Evolutionary conservation across 306 rosid genomes (phyloP).

Genomic region (Herpetospermum pedunculosum): DNA sequence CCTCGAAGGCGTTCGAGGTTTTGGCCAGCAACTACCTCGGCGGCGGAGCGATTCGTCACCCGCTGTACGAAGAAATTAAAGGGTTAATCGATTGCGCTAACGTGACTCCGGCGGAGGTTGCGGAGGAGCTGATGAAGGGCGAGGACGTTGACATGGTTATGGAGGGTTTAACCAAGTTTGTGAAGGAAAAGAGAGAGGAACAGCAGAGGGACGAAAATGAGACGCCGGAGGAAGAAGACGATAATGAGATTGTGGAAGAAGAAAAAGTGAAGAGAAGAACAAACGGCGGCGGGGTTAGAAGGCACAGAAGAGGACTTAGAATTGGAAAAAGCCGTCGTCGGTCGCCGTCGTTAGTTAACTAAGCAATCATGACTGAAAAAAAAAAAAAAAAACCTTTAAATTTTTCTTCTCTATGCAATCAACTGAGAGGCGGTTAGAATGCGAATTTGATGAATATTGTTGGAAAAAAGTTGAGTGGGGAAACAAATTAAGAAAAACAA

Average conservation of each 20-base stretch:
- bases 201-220: neutral
- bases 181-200: constrained; percentile 13
- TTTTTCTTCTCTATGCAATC: no score
- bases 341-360: neutral
- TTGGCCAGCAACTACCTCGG: constrained; percentile 42
- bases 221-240: neutral
- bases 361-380: neutral
- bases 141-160: constrained; percentile 27
- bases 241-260: neutral
- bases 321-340: neutral
- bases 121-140: constrained; percentile 37
- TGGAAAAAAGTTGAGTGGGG: no score
- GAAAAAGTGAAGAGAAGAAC: neutral
- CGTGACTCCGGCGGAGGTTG: constrained; percentile 44
- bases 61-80: constrained; percentile 17
- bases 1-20: constrained; percentile 22
- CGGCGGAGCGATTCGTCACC: constrained; percentile 9
- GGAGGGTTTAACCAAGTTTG: constrained; percentile 16
- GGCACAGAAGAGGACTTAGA: neutral
- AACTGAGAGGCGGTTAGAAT: no score
- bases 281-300: neutral
- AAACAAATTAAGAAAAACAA: no score
- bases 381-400: no score
- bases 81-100: constrained; percentile 18
- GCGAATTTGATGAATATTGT: no score